Base-by-base conservation (phyloP, 495 filamentous ascomycete species). In the Poronia punctata region DNA sequence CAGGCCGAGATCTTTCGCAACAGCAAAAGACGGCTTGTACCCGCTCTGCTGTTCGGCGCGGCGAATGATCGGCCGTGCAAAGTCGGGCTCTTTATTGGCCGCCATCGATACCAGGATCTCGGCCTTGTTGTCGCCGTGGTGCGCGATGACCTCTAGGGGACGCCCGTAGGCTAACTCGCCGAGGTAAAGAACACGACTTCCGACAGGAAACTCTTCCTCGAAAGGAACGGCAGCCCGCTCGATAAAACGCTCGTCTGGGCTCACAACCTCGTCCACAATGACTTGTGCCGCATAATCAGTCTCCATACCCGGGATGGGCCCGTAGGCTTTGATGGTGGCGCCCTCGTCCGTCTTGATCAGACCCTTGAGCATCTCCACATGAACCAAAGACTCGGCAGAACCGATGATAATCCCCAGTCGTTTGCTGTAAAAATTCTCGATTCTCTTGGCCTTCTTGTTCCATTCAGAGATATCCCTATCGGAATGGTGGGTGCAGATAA, bases 101-200 rank as follows among this genome's bases (percentile, higher is more conserved):
- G 81, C 61, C 8, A 74, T 71, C 5, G 79, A 79, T 24, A 99
- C 64, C 68, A 83, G 76, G 35, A 94, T 78, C 45, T 84, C 79
- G 11, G 84, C 81, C 53, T 81, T 86, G 46, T 83, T 80, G 32
- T 75, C 67, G 7, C 69, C 71, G 52, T 95, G 84, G 3, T 79
- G 74, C 5, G 25, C 35, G n/a, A 74, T 74, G 36, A 99, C 78
- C 62, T 94, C 78, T 11, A 95, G 64, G 1, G 93, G 92, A 30
- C 88, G 77, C 9, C 93, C 93, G 52, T 94, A 96, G 53, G 86
- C 86, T 65, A 81, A 90, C 3, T 96, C 93, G 28, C 93, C 93
- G n/a, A 99, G 65, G 68, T 95, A 99, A 68, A 99, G 97, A 1
- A 83, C 88, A 27, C 78, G 73, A 10, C 85, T 80, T 35, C 78